A percentile compares a stretch with the other conserved stretches of the same genome.
phyloP scores from a whole-genome alignment of 495 filamentous ascomycete species.

The Neurospora hispaniola region DNA sequence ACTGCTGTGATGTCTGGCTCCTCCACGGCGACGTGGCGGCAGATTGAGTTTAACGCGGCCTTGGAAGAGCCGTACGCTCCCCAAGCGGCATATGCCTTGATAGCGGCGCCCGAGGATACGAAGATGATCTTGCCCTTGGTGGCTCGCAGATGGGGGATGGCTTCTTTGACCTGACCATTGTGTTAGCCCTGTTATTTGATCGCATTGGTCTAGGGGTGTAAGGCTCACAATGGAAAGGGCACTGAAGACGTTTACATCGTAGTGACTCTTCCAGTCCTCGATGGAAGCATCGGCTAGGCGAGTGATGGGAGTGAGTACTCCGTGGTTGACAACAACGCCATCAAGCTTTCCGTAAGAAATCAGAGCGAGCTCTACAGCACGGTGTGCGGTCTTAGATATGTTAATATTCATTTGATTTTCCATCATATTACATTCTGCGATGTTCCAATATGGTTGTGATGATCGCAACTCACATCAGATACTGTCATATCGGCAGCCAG shows the following conservation, averaged over 20 bases:
- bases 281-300: slow-evolving; percentile 51
- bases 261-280: slow-evolving; percentile 65
- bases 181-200: slow-evolving; percentile 4
- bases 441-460: not conserved
- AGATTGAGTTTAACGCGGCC: slow-evolving; percentile 79
- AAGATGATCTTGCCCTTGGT: slow-evolving; percentile 61
- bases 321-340: slow-evolving; percentile 81
- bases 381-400: slow-evolving; percentile 39
- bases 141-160: slow-evolving; percentile 59
- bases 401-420: not conserved
- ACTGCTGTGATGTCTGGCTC: slow-evolving; percentile 68
- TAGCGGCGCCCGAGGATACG: slow-evolving; percentile 66
- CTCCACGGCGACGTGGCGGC: slow-evolving; percentile 60
- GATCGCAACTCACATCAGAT: slow-evolving; percentile 33
- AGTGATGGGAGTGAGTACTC: slow-evolving; percentile 65
- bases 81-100: slow-evolving; percentile 62
- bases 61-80: slow-evolving; percentile 73
- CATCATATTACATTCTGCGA: not conserved
- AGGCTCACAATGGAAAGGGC: slow-evolving; percentile 61
- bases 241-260: slow-evolving; percentile 78
- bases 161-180: slow-evolving; percentile 52
- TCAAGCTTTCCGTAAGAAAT: slow-evolving; percentile 63
- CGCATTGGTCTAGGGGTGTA: not conserved
- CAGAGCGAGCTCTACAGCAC: slow-evolving; percentile 52
- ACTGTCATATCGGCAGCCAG: slow-evolving; percentile 70